Base-by-base conservation (phyloP, 2,329 filamentous ascomycete genomes). In the Colletotrichum tabaci region DNA sequence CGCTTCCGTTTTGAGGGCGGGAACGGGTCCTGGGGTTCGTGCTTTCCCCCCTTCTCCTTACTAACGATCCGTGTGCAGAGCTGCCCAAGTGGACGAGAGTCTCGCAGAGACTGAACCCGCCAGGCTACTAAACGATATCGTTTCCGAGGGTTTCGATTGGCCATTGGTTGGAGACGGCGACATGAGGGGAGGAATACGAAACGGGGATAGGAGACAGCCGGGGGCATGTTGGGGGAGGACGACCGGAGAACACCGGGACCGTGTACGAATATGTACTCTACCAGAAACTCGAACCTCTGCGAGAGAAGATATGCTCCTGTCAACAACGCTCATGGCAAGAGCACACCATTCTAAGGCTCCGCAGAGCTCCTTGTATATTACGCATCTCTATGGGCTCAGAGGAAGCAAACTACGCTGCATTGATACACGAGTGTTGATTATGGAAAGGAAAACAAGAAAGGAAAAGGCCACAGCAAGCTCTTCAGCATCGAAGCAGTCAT, bases 71-170 rank as follows among this genome's bases (percentile, higher is more conserved):
- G 30, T 47, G 23, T 75, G 62, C 77, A 95, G 93, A 95, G 82
- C 83, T 95, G 63, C 92, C 92, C 67, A 95, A 98, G 85, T 98
- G 96, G 96, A 98, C 96, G 77, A 92, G 95, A 84, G 92, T 98
- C 74, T 97, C 94, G 75, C 96, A 98, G 83, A 88, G 96, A 84
- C 80, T 98, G 81, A 98, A 98, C 83, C 96, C 96, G 70, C 95
- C 96, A 57, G 96, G 96, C 85, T 98, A 96, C 84, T 98, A 91
- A 85, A 64, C 53, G 23, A 57, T 26, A 23, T 23, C n/a, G n/a
- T 16, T 40, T 42, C 35, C 38, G 38, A 42, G 55, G 13, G 6
- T 16, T 6, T 23, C 35, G 55, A 57, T 57, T 7, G n/a, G 35
- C 13, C 16, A 12, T 16, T 21, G n/a, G 55, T 57, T 10, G n/a